Percentiles rank a stretch among this genome's conserved stretches.
These are phyloP conservation scores for Solanum clarkiae DNA, from an alignment of 257 asterid genomes.

Conservation along the genomic window DNA sequence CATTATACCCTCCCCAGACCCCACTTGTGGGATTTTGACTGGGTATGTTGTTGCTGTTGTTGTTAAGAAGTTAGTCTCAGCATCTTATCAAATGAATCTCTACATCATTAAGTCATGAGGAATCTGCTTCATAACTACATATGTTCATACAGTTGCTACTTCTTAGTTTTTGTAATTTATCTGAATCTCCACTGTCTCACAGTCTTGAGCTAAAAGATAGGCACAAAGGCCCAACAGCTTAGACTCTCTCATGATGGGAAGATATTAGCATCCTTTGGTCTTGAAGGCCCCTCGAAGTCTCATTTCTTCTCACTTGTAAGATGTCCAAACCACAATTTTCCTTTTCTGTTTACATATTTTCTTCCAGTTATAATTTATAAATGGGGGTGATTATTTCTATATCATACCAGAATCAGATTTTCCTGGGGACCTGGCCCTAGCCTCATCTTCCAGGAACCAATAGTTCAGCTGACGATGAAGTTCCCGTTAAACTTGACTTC, in stretches of 20 bases:
- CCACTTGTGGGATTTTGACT: no score
- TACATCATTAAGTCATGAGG: neutral
- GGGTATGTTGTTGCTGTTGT: no score
- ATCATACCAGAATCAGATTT: neutral
- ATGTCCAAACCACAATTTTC: neutral
- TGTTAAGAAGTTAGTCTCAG: neutral
- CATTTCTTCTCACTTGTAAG: neutral
- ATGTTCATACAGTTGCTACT: neutral
- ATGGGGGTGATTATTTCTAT: neutral
- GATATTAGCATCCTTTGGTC: neutral
- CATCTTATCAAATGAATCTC: neutral
- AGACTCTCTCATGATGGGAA: neutral
- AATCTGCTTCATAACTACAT: neutral
- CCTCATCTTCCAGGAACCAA: neutral
- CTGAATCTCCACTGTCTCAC: neutral
- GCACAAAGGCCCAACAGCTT: neutral
- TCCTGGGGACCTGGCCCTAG: neutral
- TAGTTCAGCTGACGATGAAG: neutral
- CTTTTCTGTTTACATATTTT: neutral
- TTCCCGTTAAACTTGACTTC: neutral
- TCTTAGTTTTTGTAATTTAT: neutral
- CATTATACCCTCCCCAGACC: no score
- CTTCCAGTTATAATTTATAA: neutral
- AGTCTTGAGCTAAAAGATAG: neutral
- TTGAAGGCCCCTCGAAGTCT: neutral